Conservation (phyloP, 345 rosid genomes). For the Sonneratia caseolaris region DNA sequence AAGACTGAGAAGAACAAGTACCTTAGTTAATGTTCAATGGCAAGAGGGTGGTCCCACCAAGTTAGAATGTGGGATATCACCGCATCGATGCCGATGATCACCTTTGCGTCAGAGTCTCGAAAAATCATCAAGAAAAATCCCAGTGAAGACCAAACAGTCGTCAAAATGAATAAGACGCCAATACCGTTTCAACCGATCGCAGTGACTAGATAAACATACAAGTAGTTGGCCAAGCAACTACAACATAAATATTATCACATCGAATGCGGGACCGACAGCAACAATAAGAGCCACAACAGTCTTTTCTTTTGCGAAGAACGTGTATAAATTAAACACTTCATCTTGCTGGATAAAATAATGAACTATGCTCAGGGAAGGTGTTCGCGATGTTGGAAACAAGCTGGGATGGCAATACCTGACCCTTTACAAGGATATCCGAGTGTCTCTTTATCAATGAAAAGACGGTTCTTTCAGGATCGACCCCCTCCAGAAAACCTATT, state of each 20-base stretch:
- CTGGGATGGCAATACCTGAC: conserved; percentile 31
- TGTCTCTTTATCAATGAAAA: conserved; percentile 31
- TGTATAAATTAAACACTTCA: not conserved
- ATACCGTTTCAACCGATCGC: not conserved
- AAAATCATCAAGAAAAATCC: not conserved
- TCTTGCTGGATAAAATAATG: conserved; percentile 25
- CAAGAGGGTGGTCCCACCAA: not conserved
- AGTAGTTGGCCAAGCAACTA: not conserved
- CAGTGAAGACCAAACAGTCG: not conserved
- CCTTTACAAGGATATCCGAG: conserved; percentile 22
- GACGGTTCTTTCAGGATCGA: conserved; percentile 21
- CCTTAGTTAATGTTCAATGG: not conserved
- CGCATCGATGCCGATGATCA: not conserved
- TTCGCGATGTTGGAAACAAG: conserved; percentile 29
- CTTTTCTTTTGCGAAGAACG: not conserved
- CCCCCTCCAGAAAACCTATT: conserved; percentile 44
- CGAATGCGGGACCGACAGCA: not conserved
- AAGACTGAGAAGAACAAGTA: not conserved
- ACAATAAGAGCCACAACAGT: not conserved
- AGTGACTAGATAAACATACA: not conserved
- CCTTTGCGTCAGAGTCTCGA: not conserved
- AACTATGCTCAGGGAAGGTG: conserved; percentile 32
- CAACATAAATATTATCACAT: not conserved
- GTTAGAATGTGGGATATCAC: not conserved
- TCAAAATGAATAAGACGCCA: not conserved